Conservation (phyloP, 202 grass and related monocot genomes). For the Setaria italica region DNA sequence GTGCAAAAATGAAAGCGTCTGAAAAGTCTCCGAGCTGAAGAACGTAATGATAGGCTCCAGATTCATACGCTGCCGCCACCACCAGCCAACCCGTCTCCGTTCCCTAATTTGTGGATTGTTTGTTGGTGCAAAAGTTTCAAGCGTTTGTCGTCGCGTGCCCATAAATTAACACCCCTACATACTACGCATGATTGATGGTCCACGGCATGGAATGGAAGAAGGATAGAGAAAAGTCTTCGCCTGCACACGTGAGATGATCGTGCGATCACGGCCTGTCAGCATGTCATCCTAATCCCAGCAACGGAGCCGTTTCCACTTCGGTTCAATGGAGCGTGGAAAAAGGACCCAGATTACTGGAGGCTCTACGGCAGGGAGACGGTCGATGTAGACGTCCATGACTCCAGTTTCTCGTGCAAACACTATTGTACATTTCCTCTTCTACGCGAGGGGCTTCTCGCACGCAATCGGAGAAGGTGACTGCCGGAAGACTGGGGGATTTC, state of each 20-base stretch:
- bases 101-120: background rate
- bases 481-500: no score
- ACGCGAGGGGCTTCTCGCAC: no score
- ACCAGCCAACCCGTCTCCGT: background rate
- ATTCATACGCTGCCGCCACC: background rate
- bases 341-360: no score
- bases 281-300: background rate
- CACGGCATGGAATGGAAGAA: background rate
- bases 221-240: background rate
- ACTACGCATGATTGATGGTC: background rate
- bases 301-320: no score
- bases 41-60: background rate
- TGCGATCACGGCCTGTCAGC: constrained; percentile 10
- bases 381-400: no score
- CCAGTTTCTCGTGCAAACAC: no score
- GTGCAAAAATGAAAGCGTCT: background rate
- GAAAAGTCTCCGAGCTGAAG: background rate
- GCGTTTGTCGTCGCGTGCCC: background rate
- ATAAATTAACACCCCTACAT: background rate
- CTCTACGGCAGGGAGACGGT: no score
- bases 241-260: background rate
- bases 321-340: no score
- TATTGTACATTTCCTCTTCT: no score
- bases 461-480: no score
- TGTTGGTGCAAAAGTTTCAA: background rate